A percentile compares a stretch with the other conserved stretches of the same genome.
These are phyloP conservation scores for Sistotremastrum suecicum DNA, from an alignment of 768 basidiomycete genomes.

Conservation along the genomic window DNA sequence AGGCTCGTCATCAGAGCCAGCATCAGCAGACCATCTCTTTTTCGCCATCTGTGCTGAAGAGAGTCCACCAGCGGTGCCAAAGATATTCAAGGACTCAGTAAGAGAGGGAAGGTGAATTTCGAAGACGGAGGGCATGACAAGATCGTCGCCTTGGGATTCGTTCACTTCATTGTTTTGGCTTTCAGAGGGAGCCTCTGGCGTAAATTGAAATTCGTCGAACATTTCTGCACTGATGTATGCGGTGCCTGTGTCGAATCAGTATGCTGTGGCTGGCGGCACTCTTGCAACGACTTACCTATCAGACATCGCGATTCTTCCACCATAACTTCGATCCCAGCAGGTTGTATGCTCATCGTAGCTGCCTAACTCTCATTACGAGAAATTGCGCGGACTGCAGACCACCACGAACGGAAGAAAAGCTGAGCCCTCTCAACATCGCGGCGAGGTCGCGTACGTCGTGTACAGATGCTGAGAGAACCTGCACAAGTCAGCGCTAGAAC, in stretches of 20 bases:
- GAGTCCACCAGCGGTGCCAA: conserved; percentile 56
- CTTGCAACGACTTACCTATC: conserved; percentile 37
- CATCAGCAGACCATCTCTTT: conserved; percentile 33
- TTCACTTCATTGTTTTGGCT: conserved; percentile 13
- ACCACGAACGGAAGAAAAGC: conserved; percentile 57
- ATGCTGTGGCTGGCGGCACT: not conserved
- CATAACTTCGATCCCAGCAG: conserved; percentile 56
- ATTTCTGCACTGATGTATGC: conserved; percentile 68
- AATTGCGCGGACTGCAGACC: not conserved
- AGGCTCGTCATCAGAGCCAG: conserved; percentile 30
- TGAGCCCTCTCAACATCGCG: conserved; percentile 67
- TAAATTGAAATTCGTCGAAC: conserved; percentile 70
- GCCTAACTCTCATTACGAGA: conserved; percentile 26
- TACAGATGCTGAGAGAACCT: conserved; percentile 58
- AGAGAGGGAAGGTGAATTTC: conserved; percentile 76
- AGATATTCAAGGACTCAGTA: conserved; percentile 86
- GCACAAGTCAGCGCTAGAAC: not conserved
- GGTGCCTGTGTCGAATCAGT: conserved; percentile 38
- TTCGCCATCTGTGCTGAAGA: conserved; percentile 25
- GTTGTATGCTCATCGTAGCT: conserved; percentile 60
- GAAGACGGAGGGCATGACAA: conserved; percentile 31
- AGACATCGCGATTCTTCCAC: conserved; percentile 80
- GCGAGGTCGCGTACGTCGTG: conserved; percentile 76
- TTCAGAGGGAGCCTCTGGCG: conserved; percentile 21
- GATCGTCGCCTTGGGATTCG: conserved; percentile 16